These are phyloP conservation scores for Phyllosticta paracitricarpa DNA, from an alignment of 2,329 filamentous ascomycete genomes.

Conservation along the genomic window DNA sequence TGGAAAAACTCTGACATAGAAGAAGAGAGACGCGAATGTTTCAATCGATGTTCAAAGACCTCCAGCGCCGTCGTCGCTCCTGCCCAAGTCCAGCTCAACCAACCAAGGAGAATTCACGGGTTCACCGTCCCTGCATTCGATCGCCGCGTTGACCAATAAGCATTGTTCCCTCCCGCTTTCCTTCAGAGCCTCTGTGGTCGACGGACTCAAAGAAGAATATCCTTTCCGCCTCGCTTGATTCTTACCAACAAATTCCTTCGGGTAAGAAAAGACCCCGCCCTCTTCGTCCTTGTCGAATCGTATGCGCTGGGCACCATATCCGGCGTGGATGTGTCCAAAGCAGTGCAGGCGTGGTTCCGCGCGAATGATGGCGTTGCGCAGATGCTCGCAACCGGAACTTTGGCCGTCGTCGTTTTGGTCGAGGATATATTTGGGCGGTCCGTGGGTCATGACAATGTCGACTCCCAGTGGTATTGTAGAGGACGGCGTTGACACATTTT, in stretches of 20 bases:
- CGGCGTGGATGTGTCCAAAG: constrained; percentile 56
- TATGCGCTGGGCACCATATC: constrained; percentile 27
- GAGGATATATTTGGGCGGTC: constrained; percentile 43
- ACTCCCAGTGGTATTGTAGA: constrained; percentile 30
- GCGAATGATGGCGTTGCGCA: constrained; percentile 42
- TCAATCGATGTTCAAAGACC: no score
- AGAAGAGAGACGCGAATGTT: no score
- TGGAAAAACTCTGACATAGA: no score
- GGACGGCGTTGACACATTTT: background rate
- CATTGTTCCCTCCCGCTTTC: constrained; percentile 37
- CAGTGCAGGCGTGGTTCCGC: constrained; percentile 45
- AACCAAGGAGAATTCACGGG: constrained; percentile 46
- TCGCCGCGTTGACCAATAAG: constrained; percentile 48
- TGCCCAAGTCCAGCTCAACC: constrained; percentile 29
- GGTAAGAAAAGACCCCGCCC: background rate
- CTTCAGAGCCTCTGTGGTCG: constrained; percentile 1
- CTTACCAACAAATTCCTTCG: constrained; percentile 1
- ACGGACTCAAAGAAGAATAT: background rate
- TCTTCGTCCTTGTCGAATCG: constrained; percentile 20
- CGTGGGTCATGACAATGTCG: constrained; percentile 53
- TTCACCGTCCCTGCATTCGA: constrained; percentile 40
- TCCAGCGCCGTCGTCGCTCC: no score
- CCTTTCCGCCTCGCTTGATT: constrained; percentile 4
- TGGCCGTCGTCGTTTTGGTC: constrained; percentile 28
- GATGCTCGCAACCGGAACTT: constrained; percentile 43